Base-by-base conservation (phyloP, 495 filamentous ascomycete genomes). In the Penicillium arizonense region DNA sequence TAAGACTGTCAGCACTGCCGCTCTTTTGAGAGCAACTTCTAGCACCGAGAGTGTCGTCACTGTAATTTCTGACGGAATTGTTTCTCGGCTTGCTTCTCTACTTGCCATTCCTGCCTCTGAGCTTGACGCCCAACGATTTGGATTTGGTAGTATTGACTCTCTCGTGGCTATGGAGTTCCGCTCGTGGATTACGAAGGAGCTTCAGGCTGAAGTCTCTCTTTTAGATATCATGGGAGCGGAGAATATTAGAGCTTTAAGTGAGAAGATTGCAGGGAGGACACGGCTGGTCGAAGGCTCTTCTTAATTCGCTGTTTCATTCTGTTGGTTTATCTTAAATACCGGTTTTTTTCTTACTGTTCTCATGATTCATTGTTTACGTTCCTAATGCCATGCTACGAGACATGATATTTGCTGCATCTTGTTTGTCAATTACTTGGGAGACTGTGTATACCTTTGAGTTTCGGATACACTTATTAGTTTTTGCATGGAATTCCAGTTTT, bases 141-240 rank as follows among this genome's bases (percentile, higher is more conserved):
- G 64, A 1, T 61, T 67, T 26, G 48, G 70, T 5, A 65, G 70
- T 3, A 59, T 80, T 24, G 78, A 81, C 44, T 77, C 73, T 0
- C 59, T 80, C 10, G 67, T 80, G 5, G 65, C 71, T 4, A 73
- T 81, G 52, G 78, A 80, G 49, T 59, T 81, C 39, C 61, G 75
- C 8, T 68, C 62, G 5, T 81, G 77, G 76, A 74, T 66, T 26
- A 47, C 67, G 12, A 68, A 68, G 26, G 57, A 56, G 16, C 46
- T 78, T 2, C 65, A 60, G 24, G 59, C 67, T 9, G 72, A 77
- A 0, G 55, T 78, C 7, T 68, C 62, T 23, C 54, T 75, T 36
- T 46, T 76, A 21, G 72, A 77, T 36, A 65, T 78, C 28, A 66
- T 70, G 55, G 67, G 64, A 2, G 62, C 65, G 5, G 56, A 53